Evolutionary conservation across 2,329 filamentous ascomycete genomes (phyloP), one percentile per base, ranked within the genome.

Genomic region (Fusarium ramigenum): DNA sequence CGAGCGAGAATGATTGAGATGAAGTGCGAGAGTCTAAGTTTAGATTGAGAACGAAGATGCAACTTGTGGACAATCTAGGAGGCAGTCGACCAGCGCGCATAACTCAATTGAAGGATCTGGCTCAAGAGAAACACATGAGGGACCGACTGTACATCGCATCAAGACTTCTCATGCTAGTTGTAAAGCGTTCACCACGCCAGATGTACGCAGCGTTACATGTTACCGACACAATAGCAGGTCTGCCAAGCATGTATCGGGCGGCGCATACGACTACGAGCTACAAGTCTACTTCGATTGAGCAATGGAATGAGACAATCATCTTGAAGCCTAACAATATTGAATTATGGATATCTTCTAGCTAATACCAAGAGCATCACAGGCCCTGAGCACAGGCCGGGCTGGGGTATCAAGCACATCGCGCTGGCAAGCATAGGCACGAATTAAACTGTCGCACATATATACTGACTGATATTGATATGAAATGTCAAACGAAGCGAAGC

Each of bases 371-470:
- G 28, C 28, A 54, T 50, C 25, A 11, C 49, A 30, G 23, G 21
- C 56, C 46, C 5, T 34, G 15, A 37, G 49, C 52, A 40, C 34
- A 52, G 42, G 50, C 58, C 25, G 54, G 39, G 42, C 43, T 11
- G 50, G 66, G 66, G 69, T 72, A 72, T 72, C 64, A 70, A 73
- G 42, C 64, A 72, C 53, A 25, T 61, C 62, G 54, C 32, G 47
- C 47, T 44, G 30, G 49, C 63, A 42, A 61, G 25, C 40, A 47
- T 46, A 52, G 40, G 56, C 39, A 70, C 49, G 34, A 73, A 40
- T 57, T 25, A 57, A 44, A 21, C 52, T 47, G 50, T 60, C 60
- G 44, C 46, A 73, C 46, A n/a, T 57, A 72, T 66, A 65, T 60
- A 59, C 57, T 46, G 54, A 58, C 54, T 58, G 40, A 49, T 42